Evolutionary conservation across 129 eudicot genomes (phyloP).

Genomic region (Flaveria trinervia): DNA sequence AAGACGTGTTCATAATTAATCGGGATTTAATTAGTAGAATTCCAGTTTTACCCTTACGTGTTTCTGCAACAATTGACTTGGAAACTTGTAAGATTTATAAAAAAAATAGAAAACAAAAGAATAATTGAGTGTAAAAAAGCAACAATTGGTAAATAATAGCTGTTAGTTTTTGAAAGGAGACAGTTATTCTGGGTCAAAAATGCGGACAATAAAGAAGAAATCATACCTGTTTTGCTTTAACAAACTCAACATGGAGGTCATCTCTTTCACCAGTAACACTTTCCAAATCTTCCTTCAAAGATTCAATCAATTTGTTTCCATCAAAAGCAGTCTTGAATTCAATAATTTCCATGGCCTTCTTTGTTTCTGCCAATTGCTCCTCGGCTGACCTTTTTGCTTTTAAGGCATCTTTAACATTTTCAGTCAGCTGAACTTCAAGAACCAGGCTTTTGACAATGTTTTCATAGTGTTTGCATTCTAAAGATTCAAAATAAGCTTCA

Average conservation of each 20-base stretch:
- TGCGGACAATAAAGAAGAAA: background rate
- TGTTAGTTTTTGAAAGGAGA: background rate
- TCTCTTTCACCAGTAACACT: conserved; percentile 55
- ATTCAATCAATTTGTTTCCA: conserved; percentile 43
- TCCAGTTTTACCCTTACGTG: too few species aligned
- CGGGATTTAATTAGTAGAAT: too few species aligned
- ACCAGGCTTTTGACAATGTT: conserved; percentile 43
- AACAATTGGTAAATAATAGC: background rate
- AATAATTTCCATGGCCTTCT: conserved; percentile 41
- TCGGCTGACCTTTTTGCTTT: conserved; percentile 37
- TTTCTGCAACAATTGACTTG: background rate
- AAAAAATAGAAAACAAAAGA: background rate
- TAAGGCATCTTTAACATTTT: conserved; percentile 13
- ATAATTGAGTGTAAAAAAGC: background rate
- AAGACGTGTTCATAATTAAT: background rate
- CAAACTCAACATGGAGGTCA: conserved; percentile 39
- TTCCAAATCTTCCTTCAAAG: conserved; percentile 46
- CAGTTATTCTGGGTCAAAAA: background rate
- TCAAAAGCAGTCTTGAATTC: conserved; percentile 45
- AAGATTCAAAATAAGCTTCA: conserved; percentile 33
- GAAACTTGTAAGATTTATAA: background rate
- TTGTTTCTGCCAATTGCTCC: conserved; percentile 44
- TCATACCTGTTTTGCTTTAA: conserved; percentile 56
- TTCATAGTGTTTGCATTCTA: conserved; percentile 54
- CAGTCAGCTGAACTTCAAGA: conserved; percentile 47